Base-by-base conservation (phyloP, 345 rosid genomes). In the Balakata baccata region DNA sequence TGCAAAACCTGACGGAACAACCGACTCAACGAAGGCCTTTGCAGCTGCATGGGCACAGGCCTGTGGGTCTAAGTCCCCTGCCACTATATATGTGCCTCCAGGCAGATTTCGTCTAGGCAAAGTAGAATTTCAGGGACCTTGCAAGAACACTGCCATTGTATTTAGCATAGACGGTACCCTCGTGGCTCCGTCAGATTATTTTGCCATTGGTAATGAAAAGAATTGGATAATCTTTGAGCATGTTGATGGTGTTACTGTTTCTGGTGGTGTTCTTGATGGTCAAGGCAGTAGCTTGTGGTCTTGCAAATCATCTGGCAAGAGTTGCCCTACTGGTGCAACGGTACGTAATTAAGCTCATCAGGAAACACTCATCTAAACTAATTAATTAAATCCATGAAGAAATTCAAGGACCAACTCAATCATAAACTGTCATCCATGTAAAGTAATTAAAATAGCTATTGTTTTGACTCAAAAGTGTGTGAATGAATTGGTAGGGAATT, bases 301-400 rank as follows among this genome's bases (percentile, higher is more conserved):
- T 29, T 90, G 98, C 82, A 91, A 91, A 81, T 64, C 61, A 47
- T 71, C 79, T 8, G 85, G 86, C 52, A 68, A 74, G 7, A 50
- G 66, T 68, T 91, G 97, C 80, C 98, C 94, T 13, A 17, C 0
- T 0, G 96, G 96, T 4, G 89, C 92, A 3, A 89, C 87, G 85
- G 92, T 87, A n/a, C n/a, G n/a, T n/a, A 77, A 5, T 81, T 16
- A 3, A 7, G 34, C 34, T 29, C 34, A 29, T 29, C 34, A 29
- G 34, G 34, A 29, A 29, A 29, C 34, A 29, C 34, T 29, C 2
- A 29, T 29, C 34, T 29, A 29, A 1, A 29, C 34, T 29, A 29
- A 29, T 29, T 29, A 29, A 29, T 29, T 29, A 29, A 29, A 29
- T 29, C 34, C 34, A 29, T 29, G 34, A 29, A 29, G 34, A 29